Percentiles rank a stretch among this genome's conserved stretches.
These are phyloP conservation scores for Persicaria tinctoria DNA, from an alignment of 148 eudicot species.

Conservation along the genomic window DNA sequence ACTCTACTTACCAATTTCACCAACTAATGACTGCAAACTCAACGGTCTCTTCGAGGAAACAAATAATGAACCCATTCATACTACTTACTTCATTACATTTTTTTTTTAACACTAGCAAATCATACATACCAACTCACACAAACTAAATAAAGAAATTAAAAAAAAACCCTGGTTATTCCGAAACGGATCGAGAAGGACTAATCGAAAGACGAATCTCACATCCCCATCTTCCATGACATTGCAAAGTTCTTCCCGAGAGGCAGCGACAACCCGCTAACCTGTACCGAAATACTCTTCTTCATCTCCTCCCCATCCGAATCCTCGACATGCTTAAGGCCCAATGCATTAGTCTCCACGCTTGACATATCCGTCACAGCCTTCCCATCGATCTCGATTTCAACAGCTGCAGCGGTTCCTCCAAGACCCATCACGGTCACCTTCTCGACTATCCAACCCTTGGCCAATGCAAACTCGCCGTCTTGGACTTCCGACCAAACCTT, in stretches of 20 bases:
- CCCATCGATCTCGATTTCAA: slow-evolving; percentile 49
- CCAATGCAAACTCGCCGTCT: slow-evolving; percentile 68
- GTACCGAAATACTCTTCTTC: slow-evolving; percentile 62
- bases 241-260: slow-evolving; percentile 73
- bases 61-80: slow-evolving; percentile 14
- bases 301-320: slow-evolving; percentile 24
- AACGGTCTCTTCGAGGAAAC: neutral
- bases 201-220: slow-evolving; percentile 9
- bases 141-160: slow-evolving; percentile 2
- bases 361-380: slow-evolving; percentile 20
- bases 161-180: neutral
- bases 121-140: neutral
- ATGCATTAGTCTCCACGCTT: slow-evolving; percentile 24
- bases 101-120: neutral
- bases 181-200: slow-evolving; percentile 9
- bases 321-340: slow-evolving; percentile 29
- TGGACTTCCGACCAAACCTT: slow-evolving; percentile 85
- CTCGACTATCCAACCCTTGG: slow-evolving; percentile 69
- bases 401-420: slow-evolving; percentile 28
- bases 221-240: slow-evolving; percentile 78
- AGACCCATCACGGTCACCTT: slow-evolving; percentile 66
- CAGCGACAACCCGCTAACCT: slow-evolving; percentile 64
- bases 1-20: neutral
- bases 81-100: neutral
- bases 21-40: neutral